Evolutionary conservation across 345 rosid genomes (phyloP).

Genomic region (Acer saccharum): DNA sequence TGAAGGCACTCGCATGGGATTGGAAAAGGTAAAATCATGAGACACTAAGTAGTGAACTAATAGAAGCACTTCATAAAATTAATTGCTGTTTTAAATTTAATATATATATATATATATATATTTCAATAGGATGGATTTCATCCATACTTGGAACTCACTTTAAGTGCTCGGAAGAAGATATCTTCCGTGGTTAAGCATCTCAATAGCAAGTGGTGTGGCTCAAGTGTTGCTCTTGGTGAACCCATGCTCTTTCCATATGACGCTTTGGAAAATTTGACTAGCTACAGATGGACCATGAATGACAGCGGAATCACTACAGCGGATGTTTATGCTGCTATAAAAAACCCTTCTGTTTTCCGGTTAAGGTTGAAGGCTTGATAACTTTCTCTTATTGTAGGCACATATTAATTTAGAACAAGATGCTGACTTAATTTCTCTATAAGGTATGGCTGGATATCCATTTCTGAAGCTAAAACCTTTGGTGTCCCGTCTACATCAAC

Average conservation of each 20-base stretch:
- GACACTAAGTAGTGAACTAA: not conserved
- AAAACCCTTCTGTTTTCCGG: slow-evolving; percentile 74
- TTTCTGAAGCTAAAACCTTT: slow-evolving; percentile 27
- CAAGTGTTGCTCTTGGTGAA: slow-evolving; percentile 63
- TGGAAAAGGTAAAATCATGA: slow-evolving; percentile 64
- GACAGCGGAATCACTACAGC: slow-evolving; percentile 47
- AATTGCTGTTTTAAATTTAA: not conserved
- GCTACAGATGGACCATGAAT: slow-evolving; percentile 52
- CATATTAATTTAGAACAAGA: not conserved
- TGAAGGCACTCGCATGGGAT: slow-evolving; percentile 55
- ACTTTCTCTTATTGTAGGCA: slow-evolving; percentile 14
- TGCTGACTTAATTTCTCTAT: slow-evolving; percentile 25
- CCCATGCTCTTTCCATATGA: slow-evolving; percentile 63
- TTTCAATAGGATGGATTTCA: slow-evolving; percentile 70
- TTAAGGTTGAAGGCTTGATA: slow-evolving; percentile 52
- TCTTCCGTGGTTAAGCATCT: slow-evolving; percentile 78
- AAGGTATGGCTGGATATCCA: slow-evolving; percentile 87
- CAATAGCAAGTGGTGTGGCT: slow-evolving; percentile 67
- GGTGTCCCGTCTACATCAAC: slow-evolving; percentile 35
- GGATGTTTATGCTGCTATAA: slow-evolving; percentile 62
- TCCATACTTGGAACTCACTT: slow-evolving; percentile 89
- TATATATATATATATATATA: not conserved
- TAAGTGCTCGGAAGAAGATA: slow-evolving; percentile 65
- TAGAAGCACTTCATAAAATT: not conserved
- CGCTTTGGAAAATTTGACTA: slow-evolving; percentile 28